Conservation (phyloP, 306 rosid species). For the Cyclanthera cordifolia region DNA sequence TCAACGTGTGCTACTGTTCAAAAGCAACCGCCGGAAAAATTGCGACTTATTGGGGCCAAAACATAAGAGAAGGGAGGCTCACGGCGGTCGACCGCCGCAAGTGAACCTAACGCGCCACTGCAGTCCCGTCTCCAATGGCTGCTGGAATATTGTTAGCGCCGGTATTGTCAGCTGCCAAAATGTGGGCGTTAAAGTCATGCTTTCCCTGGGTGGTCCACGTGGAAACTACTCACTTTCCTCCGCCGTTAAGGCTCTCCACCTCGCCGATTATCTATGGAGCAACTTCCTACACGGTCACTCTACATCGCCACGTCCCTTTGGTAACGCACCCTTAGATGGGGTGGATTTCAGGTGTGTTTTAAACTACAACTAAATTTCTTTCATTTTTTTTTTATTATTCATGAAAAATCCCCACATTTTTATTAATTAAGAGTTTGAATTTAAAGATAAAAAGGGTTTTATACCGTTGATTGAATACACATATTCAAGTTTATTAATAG, state of each 20-base stretch:
- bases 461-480: too few relatives aligned
- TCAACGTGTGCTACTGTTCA: not conserved
- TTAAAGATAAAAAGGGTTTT: too few relatives aligned
- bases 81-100: slow-evolving; percentile 10
- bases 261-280: slow-evolving; percentile 28
- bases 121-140: slow-evolving; percentile 18
- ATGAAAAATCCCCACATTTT: too few relatives aligned
- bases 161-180: slow-evolving; percentile 15
- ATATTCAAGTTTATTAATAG: too few relatives aligned
- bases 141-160: not conserved
- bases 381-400: too few relatives aligned
- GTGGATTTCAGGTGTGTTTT: slow-evolving; percentile 21
- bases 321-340: slow-evolving; percentile 21
- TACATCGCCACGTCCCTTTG: slow-evolving; percentile 20
- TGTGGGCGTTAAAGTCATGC: slow-evolving; percentile 28
- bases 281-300: slow-evolving; percentile 32
- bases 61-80: slow-evolving; percentile 7
- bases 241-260: not conserved
- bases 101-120: slow-evolving; percentile 38
- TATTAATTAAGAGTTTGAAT: too few relatives aligned
- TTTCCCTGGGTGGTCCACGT: slow-evolving; percentile 22
- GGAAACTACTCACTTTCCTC: slow-evolving; percentile 21
- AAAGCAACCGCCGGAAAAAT: not conserved
- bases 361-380: not conserved
- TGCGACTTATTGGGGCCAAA: slow-evolving; percentile 5